Percentiles rank a stretch among this genome's conserved stretches.
Conservation (phyloP, 108 stramenopile species). For the Stephanodiscus triporus region DNA sequence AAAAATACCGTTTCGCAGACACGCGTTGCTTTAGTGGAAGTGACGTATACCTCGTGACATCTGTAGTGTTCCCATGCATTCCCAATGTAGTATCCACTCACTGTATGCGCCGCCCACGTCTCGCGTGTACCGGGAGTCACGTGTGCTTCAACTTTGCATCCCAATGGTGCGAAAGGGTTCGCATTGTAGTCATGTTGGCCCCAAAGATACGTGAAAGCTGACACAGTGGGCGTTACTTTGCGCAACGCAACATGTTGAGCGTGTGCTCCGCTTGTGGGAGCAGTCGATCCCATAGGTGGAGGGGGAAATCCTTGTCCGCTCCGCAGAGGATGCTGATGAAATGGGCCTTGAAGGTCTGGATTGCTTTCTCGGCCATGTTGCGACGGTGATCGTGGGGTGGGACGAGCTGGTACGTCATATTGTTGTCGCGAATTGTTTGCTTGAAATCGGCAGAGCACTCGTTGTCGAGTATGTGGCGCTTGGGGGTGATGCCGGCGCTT, state of each 20-base stretch:
- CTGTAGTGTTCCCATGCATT: conserved; percentile 6
- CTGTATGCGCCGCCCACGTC: conserved; percentile 7
- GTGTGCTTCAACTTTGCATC: conserved; percentile 9
- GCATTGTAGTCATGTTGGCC: conserved; percentile 17
- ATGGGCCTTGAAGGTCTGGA: too few relatives aligned
- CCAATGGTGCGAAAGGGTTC: conserved; percentile 19
- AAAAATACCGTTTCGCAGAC: too few relatives aligned
- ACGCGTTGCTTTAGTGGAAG: too few relatives aligned
- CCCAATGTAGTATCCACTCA: conserved; percentile 4
- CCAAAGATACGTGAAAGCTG: conserved; percentile 8
- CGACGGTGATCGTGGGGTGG: not conserved
- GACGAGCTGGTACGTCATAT: too few relatives aligned
- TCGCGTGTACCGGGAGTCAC: not conserved
- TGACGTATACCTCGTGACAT: not conserved
- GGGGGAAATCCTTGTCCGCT: not conserved
- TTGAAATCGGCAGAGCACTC: too few relatives aligned
- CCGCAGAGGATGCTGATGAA: conserved; percentile 15
- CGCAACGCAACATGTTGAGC: conserved; percentile 9
- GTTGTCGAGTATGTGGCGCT: too few relatives aligned
- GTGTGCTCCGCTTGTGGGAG: conserved; percentile 13
- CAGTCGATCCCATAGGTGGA: conserved; percentile 30
- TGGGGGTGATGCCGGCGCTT: too few relatives aligned
- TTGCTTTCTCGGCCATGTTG: conserved; percentile 2
- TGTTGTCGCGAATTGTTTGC: too few relatives aligned
- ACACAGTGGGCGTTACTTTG: not conserved